phyloP scores from a whole-genome alignment of 1,139 yeast genomes.

The Saccharomycopsis hybrid region DNA sequence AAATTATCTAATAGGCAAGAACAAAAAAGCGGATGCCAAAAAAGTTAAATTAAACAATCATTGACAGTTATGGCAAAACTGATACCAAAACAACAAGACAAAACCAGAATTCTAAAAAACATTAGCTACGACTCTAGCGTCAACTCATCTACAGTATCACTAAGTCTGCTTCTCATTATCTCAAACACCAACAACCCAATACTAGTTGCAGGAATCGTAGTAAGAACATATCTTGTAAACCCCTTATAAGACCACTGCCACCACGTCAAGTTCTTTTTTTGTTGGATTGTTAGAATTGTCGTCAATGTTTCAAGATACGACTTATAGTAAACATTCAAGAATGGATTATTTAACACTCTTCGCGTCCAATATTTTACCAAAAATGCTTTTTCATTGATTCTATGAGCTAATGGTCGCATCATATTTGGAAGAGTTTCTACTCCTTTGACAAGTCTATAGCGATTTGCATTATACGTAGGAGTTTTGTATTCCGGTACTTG shows the following conservation, averaged over 20 bases:
- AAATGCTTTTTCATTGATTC: conserved; percentile 13
- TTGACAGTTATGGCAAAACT: no score
- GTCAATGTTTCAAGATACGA: conserved; percentile 68
- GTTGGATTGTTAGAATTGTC: conserved; percentile 50
- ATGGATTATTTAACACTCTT: conserved; percentile 23
- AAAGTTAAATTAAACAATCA: no score
- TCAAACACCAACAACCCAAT: conserved; percentile 82
- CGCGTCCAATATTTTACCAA: conserved; percentile 18
- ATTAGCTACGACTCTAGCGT: no score
- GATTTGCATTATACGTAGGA: conserved; percentile 11
- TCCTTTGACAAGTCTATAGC: conserved; percentile 23
- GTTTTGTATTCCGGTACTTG: conserved; percentile 27
- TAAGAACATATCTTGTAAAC: conserved; percentile 60
- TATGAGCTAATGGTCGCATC: background rate
- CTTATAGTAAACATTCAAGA: conserved; percentile 40
- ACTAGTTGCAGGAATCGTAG: conserved; percentile 82
- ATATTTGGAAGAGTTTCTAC: conserved; percentile 20
- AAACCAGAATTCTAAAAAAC: no score
- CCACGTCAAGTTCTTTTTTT: conserved; percentile 52
- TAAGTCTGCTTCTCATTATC: conserved; percentile 55
- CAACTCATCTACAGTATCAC: conserved; percentile 2
- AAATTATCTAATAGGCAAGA: no score
- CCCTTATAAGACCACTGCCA: conserved; percentile 71
- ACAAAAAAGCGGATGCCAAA: no score
- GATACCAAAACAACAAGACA: no score